Percentiles rank a stretch among this genome's conserved stretches.
phyloP scores from a whole-genome alignment of 2,329 filamentous ascomycete genomes.

The Chrysoporthe deuterocubensis region DNA sequence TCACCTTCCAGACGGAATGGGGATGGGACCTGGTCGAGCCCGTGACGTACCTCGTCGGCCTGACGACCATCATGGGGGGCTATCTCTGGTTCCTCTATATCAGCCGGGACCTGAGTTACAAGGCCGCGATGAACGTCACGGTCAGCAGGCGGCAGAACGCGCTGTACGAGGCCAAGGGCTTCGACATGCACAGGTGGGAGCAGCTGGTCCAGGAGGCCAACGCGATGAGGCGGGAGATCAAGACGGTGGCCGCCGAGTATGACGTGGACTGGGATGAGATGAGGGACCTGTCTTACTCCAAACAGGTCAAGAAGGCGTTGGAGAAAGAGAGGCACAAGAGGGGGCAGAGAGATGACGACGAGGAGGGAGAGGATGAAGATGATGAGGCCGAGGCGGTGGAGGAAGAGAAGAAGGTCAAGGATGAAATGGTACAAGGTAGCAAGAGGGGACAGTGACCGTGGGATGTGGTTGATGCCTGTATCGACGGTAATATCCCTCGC shows the following conservation, averaged over 20 bases:
- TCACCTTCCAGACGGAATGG: constrained; percentile 72
- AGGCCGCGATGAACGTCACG: constrained; percentile 84
- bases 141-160: constrained; percentile 77
- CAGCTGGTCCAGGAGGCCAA: constrained; percentile 80
- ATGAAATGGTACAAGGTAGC: constrained; percentile 29
- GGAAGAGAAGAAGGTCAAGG: constrained; percentile 36
- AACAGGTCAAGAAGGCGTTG: constrained; percentile 63
- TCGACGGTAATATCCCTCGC: not conserved
- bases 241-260: constrained; percentile 80
- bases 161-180: constrained; percentile 75
- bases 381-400: constrained; percentile 41
- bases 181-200: constrained; percentile 80
- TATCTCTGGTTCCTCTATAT: constrained; percentile 96
- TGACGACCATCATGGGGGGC: constrained; percentile 83
- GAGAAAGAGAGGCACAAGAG: constrained; percentile 54
- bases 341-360: constrained; percentile 40
- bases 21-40: constrained; percentile 94
- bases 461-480: not conserved
- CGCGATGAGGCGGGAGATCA: constrained; percentile 75
- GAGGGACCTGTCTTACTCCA: constrained; percentile 64
- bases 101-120: constrained; percentile 86
- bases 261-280: constrained; percentile 88
- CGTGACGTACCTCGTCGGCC: constrained; percentile 85
- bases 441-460: constrained; percentile 13
- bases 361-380: constrained; percentile 45